Evolutionary conservation across 2,329 filamentous ascomycete genomes (phyloP).

Genomic region (Neoarthrinium moseri): DNA sequence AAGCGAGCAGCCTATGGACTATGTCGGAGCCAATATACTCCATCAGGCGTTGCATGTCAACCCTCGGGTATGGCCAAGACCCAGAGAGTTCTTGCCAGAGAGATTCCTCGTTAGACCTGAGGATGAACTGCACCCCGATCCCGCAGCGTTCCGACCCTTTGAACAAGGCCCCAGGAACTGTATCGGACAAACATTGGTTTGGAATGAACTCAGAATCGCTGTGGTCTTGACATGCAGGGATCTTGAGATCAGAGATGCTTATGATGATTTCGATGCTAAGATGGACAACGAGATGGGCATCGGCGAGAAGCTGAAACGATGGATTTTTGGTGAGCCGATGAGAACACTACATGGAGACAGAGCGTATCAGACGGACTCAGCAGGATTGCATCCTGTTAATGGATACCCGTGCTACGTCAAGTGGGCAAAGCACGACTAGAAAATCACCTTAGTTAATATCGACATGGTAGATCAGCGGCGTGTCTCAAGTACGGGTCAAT

Average conservation of each 20-base stretch:
- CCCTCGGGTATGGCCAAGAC: conserved; percentile 9
- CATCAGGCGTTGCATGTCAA: conserved; percentile 12
- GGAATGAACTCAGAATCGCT: not conserved
- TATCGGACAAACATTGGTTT: conserved; percentile 11
- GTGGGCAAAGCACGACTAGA: not conserved
- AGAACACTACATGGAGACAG: conserved; percentile 9
- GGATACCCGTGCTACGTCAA: conserved; percentile 12
- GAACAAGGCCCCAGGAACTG: conserved; percentile 14
- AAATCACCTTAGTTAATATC: not conserved
- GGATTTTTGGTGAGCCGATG: not conserved
- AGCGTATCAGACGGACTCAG: conserved; percentile 12
- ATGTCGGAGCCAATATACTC: not conserved
- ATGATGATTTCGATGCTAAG: conserved; percentile 11
- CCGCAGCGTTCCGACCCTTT: conserved; percentile 11
- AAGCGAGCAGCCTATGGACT: conserved; percentile 1
- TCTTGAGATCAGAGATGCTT: conserved; percentile 9
- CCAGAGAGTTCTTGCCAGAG: conserved; percentile 12
- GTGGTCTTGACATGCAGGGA: conserved; percentile 7
- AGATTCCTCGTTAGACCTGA: conserved; percentile 8
- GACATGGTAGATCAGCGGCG: too few relatives aligned
- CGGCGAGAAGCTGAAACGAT: not conserved
- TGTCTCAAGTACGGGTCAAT: too few relatives aligned
- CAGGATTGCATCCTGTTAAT: conserved; percentile 9
- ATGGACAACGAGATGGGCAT: not conserved
- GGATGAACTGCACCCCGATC: conserved; percentile 6